Conservation (phyloP, 805 yeast genomes). For the Kluyveromyces siamensis region DNA sequence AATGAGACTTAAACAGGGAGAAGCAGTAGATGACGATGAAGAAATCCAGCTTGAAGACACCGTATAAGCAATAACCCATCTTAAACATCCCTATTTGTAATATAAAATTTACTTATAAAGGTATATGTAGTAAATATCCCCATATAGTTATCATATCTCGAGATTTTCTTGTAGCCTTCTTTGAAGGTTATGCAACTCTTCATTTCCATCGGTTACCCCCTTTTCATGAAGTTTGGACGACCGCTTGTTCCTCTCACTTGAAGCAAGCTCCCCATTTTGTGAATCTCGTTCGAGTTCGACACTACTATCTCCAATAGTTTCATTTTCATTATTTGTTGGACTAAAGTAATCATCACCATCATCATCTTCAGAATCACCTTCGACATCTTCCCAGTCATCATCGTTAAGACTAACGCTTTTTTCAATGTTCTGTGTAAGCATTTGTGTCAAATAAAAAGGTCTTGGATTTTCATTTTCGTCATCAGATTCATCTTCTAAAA, state of each 20-base stretch:
- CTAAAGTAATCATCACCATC: background rate
- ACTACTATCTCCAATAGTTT: constrained; percentile 2
- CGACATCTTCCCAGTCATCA: constrained; percentile 31
- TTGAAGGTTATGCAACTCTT: background rate
- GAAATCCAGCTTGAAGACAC: constrained; percentile 24
- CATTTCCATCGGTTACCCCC: background rate
- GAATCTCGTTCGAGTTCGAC: background rate
- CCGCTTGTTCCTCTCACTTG: background rate
- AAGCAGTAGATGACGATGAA: constrained; percentile 32
- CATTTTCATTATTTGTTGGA: constrained; percentile 19
- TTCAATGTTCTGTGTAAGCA: constrained; percentile 23
- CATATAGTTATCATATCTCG: background rate
- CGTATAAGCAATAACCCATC: constrained; percentile 1
- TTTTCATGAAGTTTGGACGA: background rate
- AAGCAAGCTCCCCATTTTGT: background rate
- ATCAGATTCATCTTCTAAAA: constrained; percentile 19
- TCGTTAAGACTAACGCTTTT: constrained; percentile 16
- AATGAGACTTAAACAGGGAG: constrained; percentile 26
- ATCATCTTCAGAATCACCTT: constrained; percentile 26
- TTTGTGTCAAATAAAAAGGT: constrained; percentile 38
- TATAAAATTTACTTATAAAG: background rate
- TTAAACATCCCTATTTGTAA: background rate
- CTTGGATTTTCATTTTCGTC: constrained; percentile 29
- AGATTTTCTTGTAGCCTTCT: background rate
- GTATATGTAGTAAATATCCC: background rate